Conservation (phyloP, 2,329 filamentous ascomycete species). For the Fonsecaea nubica region DNA sequence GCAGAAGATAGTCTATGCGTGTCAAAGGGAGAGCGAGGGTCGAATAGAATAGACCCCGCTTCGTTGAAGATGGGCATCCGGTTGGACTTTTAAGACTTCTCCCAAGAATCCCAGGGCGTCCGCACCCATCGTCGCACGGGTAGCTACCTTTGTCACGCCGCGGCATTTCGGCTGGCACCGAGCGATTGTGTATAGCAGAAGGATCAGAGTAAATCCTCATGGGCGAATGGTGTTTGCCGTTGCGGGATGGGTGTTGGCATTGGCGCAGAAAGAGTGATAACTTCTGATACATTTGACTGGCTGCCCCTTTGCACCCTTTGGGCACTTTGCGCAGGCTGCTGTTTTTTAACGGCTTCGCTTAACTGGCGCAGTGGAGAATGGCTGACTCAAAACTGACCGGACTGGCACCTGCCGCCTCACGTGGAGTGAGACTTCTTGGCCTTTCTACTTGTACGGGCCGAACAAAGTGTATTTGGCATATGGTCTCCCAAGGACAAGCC, state of each 20-base stretch:
- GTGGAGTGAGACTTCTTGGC: neutral
- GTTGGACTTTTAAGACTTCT: too few species aligned
- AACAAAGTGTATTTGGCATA: neutral
- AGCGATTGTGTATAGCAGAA: too few species aligned
- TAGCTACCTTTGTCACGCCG: too few species aligned
- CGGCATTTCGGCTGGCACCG: too few species aligned
- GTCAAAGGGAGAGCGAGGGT: neutral
- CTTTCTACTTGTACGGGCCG: neutral
- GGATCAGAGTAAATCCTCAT: too few species aligned
- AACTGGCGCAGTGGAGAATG: neutral
- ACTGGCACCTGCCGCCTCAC: neutral
- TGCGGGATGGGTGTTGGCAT: too few species aligned
- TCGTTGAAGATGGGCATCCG: too few species aligned
- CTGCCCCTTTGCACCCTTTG: neutral
- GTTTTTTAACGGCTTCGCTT: conserved; percentile 1
- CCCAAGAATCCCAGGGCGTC: too few species aligned
- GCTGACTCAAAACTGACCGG: neutral
- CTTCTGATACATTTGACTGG: neutral
- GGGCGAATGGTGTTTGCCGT: too few species aligned
- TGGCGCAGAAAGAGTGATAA: too few species aligned
- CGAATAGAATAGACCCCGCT: neutral
- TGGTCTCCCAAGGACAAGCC: neutral
- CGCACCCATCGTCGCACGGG: too few species aligned
- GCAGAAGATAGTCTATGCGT: neutral
- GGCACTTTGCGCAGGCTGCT: neutral